Evolutionary conservation across 2,329 filamentous ascomycete species (phyloP).

Genomic region (Tolypocladium paradoxum): DNA sequence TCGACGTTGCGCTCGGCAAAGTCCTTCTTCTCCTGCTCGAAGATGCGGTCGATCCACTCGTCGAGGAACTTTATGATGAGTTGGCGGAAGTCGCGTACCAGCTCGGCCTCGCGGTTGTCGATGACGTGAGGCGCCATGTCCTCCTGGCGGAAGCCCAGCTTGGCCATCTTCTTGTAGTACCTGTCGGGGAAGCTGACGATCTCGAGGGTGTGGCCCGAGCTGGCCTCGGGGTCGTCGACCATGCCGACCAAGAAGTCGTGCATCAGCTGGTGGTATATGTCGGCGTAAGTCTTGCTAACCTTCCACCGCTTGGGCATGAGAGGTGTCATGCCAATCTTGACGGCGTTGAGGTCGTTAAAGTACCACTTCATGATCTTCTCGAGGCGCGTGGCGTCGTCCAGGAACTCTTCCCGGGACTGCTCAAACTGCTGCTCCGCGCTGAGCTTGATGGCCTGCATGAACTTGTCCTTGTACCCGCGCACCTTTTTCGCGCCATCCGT

Average conservation of each 20-base stretch:
- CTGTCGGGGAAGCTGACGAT: slow-evolving; percentile 94
- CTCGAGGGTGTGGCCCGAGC: slow-evolving; percentile 75
- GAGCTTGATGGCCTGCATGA: slow-evolving; percentile 67
- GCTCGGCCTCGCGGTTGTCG: slow-evolving; percentile 78
- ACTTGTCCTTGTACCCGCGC: slow-evolving; percentile 94
- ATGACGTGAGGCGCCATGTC: slow-evolving; percentile 80
- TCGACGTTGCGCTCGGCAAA: slow-evolving; percentile 70
- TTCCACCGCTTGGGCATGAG: slow-evolving; percentile 96
- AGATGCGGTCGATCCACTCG: slow-evolving; percentile 95
- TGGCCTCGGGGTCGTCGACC: slow-evolving; percentile 76
- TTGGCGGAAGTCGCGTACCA: slow-evolving; percentile 87
- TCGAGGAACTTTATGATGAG: slow-evolving; percentile 93
- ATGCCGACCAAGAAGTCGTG: slow-evolving; percentile 80
- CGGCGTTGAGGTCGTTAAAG: slow-evolving; percentile 94
- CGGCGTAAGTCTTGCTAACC: slow-evolving; percentile 80
- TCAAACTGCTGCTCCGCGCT: slow-evolving; percentile 67
- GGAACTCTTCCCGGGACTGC: slow-evolving; percentile 60
- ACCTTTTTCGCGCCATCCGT: slow-evolving; percentile 86
- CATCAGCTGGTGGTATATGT: slow-evolving; percentile 91
- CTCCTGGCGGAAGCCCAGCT: slow-evolving; percentile 67
- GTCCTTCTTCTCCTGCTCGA: slow-evolving; percentile 66
- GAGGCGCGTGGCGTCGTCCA: slow-evolving; percentile 70
- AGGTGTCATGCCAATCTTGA: slow-evolving; percentile 82
- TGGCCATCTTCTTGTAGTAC: slow-evolving; percentile 92
- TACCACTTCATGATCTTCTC: slow-evolving; percentile 91